phyloP scores from a whole-genome alignment of 345 rosid species.

The Salix viminalis region DNA sequence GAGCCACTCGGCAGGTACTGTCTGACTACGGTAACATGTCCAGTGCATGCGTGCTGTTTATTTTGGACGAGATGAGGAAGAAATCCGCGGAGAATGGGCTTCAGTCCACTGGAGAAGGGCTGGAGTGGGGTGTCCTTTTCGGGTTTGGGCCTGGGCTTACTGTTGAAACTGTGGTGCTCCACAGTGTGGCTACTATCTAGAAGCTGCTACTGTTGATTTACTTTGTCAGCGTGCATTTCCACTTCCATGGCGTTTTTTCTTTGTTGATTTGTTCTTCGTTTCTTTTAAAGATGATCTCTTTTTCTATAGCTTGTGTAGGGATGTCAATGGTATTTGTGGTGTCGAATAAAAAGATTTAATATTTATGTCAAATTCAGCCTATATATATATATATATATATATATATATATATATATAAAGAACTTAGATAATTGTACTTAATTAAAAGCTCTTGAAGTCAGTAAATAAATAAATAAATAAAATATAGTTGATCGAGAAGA shows the following conservation, averaged over 20 bases:
- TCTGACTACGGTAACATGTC: slow-evolving; percentile 81
- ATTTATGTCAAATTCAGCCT: too few relatives aligned
- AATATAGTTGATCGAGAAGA: too few relatives aligned
- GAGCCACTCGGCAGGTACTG: slow-evolving; percentile 56
- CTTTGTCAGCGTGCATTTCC: background rate
- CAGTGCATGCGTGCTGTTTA: slow-evolving; percentile 72
- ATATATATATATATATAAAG: too few relatives aligned
- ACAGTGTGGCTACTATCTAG: slow-evolving; percentile 25
- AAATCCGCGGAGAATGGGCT: slow-evolving; percentile 49
- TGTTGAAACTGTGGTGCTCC: slow-evolving; percentile 74
- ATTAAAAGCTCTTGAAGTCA: too few relatives aligned
- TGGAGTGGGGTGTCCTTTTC: slow-evolving; percentile 79
- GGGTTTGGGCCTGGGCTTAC: slow-evolving; percentile 90
- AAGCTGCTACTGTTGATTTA: background rate
- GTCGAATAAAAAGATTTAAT: too few relatives aligned
- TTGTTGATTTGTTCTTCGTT: background rate
- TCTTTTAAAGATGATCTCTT: background rate
- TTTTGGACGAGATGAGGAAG: slow-evolving; percentile 75
- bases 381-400: too few relatives aligned
- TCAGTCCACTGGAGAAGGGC: slow-evolving; percentile 66
- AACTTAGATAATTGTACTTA: too few relatives aligned
- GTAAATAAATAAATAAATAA: too few relatives aligned
- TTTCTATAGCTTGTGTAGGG: background rate
- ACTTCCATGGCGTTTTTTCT: background rate
- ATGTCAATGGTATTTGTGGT: too few relatives aligned